Base-by-base conservation (phyloP, 108 stramenopile genomes). In the Fragilaria radians region DNA sequence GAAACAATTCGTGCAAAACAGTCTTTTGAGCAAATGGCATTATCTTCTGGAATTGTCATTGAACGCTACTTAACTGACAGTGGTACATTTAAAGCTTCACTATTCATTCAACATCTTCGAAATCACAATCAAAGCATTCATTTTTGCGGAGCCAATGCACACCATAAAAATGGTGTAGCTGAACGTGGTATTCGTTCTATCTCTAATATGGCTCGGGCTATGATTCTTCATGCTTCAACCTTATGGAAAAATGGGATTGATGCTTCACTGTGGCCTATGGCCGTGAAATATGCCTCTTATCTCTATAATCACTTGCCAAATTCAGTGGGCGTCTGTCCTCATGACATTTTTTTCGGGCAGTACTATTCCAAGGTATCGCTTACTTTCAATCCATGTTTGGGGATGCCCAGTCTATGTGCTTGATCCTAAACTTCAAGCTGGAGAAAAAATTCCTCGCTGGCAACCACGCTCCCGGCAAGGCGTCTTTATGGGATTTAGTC, bases 151-250 rank as follows among this genome's bases (percentile, higher is more conserved):
- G 76, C 73, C 24, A 68, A 74, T 30, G 76, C 82, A 0, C 78
- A 77, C 32, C 78, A 83, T 55, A 77, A 83, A 49, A 83, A 83
- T 66, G 73, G 72, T 17, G 48, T 63, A 11, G 82, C 78, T 21
- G 78, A 83, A 28, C 58, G 72, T 0, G 68, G 61, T 22, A 71
- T 77, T 33, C 61, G 60, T 52, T 72, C 72, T 0, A 55, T 77
- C 2, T 14, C 57, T 5, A 34, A 48, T 25, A 62, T 28, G 62
- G 78, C 81, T 31, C 48, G 74, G 14, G 48, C 74, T 0, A 68
- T 67, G 62, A 48, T 83, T 60, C 22, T 79, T 19, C 82, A 83
- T 55, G 50, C 51, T 19, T n/a, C 26, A 2, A 32, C 72, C 1
- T 66, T 68, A 28, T 79, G 78, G 78, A 71, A 77, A 21, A 32